A percentile compares a stretch with the other conserved stretches of the same genome.
phyloP scores from a whole-genome alignment of 1,139 yeast species.

The Pichia cactophila region DNA sequence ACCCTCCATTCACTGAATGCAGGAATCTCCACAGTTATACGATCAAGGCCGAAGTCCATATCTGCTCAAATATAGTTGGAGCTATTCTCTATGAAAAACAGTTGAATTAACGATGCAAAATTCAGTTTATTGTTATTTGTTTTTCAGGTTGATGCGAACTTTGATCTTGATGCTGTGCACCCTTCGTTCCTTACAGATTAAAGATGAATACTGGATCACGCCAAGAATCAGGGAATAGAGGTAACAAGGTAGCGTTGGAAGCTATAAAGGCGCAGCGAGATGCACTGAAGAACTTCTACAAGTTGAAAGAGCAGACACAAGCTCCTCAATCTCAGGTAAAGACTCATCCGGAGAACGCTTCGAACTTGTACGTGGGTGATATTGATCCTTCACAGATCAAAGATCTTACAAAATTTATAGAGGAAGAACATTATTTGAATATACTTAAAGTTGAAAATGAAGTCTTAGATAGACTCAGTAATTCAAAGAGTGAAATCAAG shows the following conservation, averaged over 20 bases:
- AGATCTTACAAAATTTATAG: conserved; percentile 33
- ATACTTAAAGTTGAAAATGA: conserved; percentile 34
- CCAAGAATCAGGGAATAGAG: not conserved
- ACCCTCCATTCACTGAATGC: conserved; percentile 75
- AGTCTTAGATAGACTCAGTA: conserved; percentile 34
- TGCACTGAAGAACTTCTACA: conserved; percentile 39
- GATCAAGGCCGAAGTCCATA: conserved; percentile 17
- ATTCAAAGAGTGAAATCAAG: conserved; percentile 39
- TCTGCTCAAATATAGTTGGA: too few relatives aligned
- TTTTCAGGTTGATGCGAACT: not conserved
- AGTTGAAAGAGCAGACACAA: conserved; percentile 26
- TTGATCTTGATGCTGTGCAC: too few relatives aligned
- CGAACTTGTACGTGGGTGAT: conserved; percentile 1
- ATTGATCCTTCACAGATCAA: conserved; percentile 10
- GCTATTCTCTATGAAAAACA: too few relatives aligned
- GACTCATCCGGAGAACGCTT: not conserved
- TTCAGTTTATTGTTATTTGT: too few relatives aligned
- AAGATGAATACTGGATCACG: not conserved
- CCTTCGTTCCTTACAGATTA: not conserved
- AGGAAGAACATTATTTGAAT: conserved; percentile 29
- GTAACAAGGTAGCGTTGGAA: conserved; percentile 2
- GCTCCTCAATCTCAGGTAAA: not conserved
- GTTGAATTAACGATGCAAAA: too few relatives aligned
- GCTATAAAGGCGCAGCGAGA: conserved; percentile 28
- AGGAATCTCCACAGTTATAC: conserved; percentile 28